Conservation (phyloP, 495 filamentous ascomycete genomes). For the Penicillium goetzii region DNA sequence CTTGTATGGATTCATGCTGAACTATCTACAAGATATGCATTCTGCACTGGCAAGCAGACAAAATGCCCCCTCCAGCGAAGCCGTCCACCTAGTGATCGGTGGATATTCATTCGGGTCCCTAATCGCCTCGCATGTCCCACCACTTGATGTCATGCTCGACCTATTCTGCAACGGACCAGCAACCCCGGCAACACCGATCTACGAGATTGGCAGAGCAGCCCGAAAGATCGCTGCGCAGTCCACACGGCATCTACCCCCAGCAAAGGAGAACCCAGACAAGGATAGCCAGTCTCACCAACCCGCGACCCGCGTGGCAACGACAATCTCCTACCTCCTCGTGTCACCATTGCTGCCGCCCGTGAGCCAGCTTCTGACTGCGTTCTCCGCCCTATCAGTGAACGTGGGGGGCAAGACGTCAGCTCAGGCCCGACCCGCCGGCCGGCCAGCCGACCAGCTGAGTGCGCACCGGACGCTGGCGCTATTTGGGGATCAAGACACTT, state of each 20-base stretch:
- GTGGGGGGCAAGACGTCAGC: constrained; percentile 28
- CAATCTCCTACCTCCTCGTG: constrained; percentile 73
- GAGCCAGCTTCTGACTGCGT: constrained; percentile 60
- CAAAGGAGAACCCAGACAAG: background rate
- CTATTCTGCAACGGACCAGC: constrained; percentile 54
- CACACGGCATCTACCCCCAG: constrained; percentile 39
- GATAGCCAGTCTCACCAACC: constrained; percentile 9
- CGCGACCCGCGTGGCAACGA: constrained; percentile 25
- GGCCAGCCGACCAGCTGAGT: constrained; percentile 57
- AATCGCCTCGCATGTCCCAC: constrained; percentile 72
- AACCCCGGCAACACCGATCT: constrained; percentile 53
- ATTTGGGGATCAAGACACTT: constrained; percentile 74
- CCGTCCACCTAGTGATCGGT: constrained; percentile 59
- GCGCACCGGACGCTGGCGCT: constrained; percentile 67
- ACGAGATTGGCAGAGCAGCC: constrained; percentile 70
- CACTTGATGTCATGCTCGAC: constrained; percentile 57
- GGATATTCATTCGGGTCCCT: constrained; percentile 95
- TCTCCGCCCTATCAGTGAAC: constrained; percentile 43
- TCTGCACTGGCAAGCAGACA: constrained; percentile 1
- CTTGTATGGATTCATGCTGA: constrained; percentile 73
- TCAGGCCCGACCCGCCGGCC: constrained; percentile 41
- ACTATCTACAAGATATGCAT: constrained; percentile 62
- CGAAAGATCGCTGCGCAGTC: constrained; percentile 61
- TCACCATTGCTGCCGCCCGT: constrained; percentile 75
- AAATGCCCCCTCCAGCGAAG: background rate